Conservation (phyloP, 495 filamentous ascomycete genomes). For the Amniculicola lignicola region DNA sequence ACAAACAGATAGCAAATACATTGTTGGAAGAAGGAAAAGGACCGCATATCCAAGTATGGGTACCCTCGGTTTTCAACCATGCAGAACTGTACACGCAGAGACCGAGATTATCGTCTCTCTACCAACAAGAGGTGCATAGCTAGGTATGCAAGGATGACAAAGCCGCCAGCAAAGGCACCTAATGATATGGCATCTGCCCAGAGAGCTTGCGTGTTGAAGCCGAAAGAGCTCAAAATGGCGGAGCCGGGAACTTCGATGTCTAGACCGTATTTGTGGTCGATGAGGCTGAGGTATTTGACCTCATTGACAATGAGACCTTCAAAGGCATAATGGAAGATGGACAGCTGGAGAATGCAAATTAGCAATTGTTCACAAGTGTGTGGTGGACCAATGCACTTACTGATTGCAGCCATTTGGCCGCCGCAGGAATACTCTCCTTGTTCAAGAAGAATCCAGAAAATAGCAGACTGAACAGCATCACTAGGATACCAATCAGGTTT, state of each 20-base stretch:
- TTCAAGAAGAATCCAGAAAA: constrained; percentile 93
- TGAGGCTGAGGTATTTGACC: constrained; percentile 81
- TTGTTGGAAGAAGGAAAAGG: too few relatives aligned
- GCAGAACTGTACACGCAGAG: too few relatives aligned
- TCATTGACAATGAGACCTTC: constrained; percentile 97
- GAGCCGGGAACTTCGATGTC: constrained; percentile 96
- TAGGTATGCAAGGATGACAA: constrained; percentile 82
- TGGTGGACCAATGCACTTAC: constrained; percentile 45
- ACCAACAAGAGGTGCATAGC: constrained; percentile 94
- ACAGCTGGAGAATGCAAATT: constrained; percentile 54
- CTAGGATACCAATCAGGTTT: constrained; percentile 88
- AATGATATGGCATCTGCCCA: constrained; percentile 84
- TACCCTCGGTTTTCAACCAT: too few relatives aligned
- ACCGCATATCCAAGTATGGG: too few relatives aligned
- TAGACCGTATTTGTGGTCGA: constrained; percentile 88
- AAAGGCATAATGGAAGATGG: constrained; percentile 98
- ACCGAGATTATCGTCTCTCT: constrained; percentile 84
- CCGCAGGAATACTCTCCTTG: constrained; percentile 82
- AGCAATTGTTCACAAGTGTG: neutral
- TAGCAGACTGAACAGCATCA: constrained; percentile 96
- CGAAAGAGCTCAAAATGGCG: constrained; percentile 89
- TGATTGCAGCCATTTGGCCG: constrained; percentile 82
- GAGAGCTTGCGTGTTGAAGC: constrained; percentile 77
- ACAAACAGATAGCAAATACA: too few relatives aligned
- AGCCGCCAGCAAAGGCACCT: constrained; percentile 73